A percentile compares a stretch with the other conserved stretches of the same genome.
Evolutionary conservation across 345 rosid species (phyloP).

Genomic region (Aethionema arabicum): DNA sequence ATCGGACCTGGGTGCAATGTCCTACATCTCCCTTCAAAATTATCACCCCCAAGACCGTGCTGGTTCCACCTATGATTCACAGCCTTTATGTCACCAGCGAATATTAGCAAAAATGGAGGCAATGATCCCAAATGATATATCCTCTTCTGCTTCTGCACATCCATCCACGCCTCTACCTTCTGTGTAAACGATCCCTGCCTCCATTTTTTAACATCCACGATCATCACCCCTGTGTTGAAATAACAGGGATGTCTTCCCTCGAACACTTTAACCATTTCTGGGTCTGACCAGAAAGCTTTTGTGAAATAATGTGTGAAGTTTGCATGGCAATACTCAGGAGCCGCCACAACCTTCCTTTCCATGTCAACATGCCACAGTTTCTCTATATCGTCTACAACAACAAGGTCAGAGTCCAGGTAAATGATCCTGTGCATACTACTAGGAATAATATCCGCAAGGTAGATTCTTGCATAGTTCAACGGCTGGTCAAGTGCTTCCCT

Average conservation of each 20-base stretch:
- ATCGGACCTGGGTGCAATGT: constrained; percentile 67
- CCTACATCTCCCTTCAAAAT: constrained; percentile 58
- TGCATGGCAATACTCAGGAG: constrained; percentile 70
- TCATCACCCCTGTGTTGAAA: constrained; percentile 72
- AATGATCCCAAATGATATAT: constrained; percentile 64
- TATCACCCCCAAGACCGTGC: constrained; percentile 72
- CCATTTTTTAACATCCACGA: constrained; percentile 62
- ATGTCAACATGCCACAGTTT: constrained; percentile 55
- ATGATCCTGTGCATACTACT: constrained; percentile 41
- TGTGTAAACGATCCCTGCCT: constrained; percentile 48
- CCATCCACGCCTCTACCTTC: constrained; percentile 63
- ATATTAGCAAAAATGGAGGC: constrained; percentile 60
- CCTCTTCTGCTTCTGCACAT: constrained; percentile 52
- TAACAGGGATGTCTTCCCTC: constrained; percentile 59
- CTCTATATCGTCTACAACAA: constrained; percentile 57
- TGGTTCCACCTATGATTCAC: constrained; percentile 73
- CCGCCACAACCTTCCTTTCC: constrained; percentile 56
- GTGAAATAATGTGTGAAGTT: constrained; percentile 59
- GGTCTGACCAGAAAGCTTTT: constrained; percentile 51
- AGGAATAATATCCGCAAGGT: constrained; percentile 60
- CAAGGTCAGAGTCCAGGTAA: constrained; percentile 66
- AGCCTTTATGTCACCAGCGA: constrained; percentile 62
- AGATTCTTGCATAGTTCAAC: constrained; percentile 62
- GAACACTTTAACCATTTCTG: constrained; percentile 40
- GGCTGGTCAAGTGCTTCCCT: constrained; percentile 66